phyloP scores from a whole-genome alignment of 495 filamentous ascomycete species.

The Cairneyella variabilis region DNA sequence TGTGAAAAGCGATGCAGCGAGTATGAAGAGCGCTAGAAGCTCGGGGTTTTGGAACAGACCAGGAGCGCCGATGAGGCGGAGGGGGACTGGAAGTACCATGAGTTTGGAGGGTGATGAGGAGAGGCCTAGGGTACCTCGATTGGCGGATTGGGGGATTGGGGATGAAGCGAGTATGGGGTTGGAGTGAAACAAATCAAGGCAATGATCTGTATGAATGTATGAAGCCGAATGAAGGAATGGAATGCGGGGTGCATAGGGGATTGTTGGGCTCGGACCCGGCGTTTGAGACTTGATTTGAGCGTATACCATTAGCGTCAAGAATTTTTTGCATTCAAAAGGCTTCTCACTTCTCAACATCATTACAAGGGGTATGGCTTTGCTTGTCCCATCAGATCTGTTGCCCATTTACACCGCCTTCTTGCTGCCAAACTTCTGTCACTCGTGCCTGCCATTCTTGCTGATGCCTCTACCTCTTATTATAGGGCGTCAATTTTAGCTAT shows the following conservation, averaged over 20 bases:
- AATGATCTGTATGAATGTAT: background rate
- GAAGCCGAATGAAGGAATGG: background rate
- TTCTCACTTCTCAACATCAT: too few species aligned
- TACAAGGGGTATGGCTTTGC: too few species aligned
- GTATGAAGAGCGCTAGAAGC: conserved; percentile 14
- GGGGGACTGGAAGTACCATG: conserved; percentile 23
- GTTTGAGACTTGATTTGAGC: too few species aligned
- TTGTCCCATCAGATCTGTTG: too few species aligned
- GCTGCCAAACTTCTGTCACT: too few species aligned
- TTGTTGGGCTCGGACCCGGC: too few species aligned
- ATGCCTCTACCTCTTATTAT: too few species aligned
- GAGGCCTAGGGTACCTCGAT: conserved; percentile 33
- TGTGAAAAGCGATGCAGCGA: conserved; percentile 15
- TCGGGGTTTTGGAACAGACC: too few species aligned
- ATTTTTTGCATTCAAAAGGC: background rate
- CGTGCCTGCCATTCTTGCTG: too few species aligned
- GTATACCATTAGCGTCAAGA: background rate
- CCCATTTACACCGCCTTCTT: too few species aligned
- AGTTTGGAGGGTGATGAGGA: conserved; percentile 32
- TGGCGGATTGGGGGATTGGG: conserved; percentile 54
- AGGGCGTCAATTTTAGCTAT: too few species aligned
- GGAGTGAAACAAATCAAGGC: conserved; percentile 27
- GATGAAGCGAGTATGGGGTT: conserved; percentile 52
- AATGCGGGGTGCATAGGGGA: background rate
- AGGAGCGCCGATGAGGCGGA: conserved; percentile 20